Evolutionary conservation across 495 filamentous ascomycete species (phyloP).

Genomic region (Pseudomonodictys pantanalensis): DNA sequence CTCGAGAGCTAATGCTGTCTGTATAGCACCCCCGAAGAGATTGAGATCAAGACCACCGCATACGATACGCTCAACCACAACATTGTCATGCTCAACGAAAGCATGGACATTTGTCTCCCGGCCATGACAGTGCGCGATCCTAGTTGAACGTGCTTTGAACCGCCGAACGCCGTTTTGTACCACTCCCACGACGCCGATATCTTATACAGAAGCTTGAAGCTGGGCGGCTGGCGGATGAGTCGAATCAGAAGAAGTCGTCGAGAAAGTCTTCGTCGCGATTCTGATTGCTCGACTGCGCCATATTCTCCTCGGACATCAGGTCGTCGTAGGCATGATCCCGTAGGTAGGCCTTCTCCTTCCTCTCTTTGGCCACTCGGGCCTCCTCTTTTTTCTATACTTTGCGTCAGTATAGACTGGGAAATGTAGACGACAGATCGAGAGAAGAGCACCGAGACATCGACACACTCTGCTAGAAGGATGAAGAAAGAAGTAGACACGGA

Average conservation of each 20-base stretch:
- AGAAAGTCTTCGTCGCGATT: conserved; percentile 58
- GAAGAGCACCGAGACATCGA: not conserved
- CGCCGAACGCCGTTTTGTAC: not conserved
- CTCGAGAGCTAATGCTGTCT: not conserved
- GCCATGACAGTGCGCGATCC: conserved; percentile 19
- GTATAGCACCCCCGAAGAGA: conserved; percentile 11
- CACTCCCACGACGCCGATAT: not conserved
- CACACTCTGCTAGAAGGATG: not conserved
- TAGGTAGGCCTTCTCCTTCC: conserved; percentile 85
- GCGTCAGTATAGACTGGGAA: not conserved
- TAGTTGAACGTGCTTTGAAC: not conserved
- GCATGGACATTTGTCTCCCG: conserved; percentile 42
- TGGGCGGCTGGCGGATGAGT: not conserved
- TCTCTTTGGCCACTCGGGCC: conserved; percentile 69
- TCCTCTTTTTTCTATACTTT: conserved; percentile 71
- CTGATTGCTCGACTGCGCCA: conserved; percentile 66
- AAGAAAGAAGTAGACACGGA: not conserved
- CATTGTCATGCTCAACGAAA: conserved; percentile 42
- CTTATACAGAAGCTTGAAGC: not conserved
- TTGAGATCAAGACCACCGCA: conserved; percentile 22
- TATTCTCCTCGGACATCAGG: conserved; percentile 64
- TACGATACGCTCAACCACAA: conserved; percentile 42
- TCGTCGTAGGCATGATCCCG: conserved; percentile 96
- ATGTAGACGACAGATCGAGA: not conserved
- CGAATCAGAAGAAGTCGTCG: conserved; percentile 69